phyloP scores from a whole-genome alignment of 2,329 filamentous ascomycete genomes.

The Fusarium paranaense region DNA sequence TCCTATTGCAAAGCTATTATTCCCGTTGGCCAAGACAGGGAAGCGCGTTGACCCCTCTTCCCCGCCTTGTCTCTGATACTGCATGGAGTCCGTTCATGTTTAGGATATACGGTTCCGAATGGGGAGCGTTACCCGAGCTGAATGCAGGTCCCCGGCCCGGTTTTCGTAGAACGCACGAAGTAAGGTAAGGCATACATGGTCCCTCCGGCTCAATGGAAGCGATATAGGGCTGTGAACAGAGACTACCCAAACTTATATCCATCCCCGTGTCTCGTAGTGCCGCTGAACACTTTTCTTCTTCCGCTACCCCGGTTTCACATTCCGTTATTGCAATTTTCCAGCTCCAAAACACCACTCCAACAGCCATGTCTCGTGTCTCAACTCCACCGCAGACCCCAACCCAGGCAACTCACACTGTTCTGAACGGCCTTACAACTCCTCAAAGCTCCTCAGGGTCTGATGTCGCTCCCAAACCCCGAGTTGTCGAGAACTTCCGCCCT shows the following conservation, averaged over 20 bases:
- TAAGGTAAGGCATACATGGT: background rate
- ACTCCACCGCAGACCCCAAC: background rate
- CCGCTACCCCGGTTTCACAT: background rate
- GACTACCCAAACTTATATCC: background rate
- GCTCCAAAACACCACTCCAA: background rate
- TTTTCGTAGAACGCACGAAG: background rate
- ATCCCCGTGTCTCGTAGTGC: background rate
- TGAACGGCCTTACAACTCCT: background rate
- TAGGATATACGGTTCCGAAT: background rate
- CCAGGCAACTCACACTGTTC: background rate
- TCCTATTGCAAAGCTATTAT: background rate
- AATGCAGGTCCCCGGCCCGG: background rate
- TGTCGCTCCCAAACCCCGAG: background rate
- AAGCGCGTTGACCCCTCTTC: background rate
- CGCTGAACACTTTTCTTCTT: background rate
- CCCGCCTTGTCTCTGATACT: background rate
- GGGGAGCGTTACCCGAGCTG: background rate
- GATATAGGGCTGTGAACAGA: background rate
- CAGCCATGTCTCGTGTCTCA: background rate
- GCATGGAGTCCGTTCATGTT: background rate
- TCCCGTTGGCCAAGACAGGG: background rate
- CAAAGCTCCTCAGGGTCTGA: background rate
- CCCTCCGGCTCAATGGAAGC: background rate
- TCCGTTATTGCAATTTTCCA: background rate
- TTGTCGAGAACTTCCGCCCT: conserved; percentile 1